Evolutionary conservation across 1,284 basidiomycete genomes (phyloP).

Genomic region (Apiotrichum akiyoshidainum): DNA sequence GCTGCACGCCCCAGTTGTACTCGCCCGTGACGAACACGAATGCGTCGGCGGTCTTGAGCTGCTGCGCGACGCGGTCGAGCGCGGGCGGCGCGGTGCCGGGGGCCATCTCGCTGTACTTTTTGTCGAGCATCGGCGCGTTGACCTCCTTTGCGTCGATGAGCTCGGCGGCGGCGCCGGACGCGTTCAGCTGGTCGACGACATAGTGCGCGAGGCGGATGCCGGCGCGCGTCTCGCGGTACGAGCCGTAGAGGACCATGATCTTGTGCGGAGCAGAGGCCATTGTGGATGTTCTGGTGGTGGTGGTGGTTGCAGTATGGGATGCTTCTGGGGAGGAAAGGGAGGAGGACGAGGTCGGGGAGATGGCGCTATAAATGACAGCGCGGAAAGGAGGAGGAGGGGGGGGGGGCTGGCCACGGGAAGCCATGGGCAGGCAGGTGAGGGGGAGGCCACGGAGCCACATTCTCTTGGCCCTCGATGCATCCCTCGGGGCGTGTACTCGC

Average conservation of each 20-base stretch:
- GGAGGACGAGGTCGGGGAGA: too few relatives aligned
- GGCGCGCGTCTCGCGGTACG: conserved; percentile 8
- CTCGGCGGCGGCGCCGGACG: conserved; percentile 1
- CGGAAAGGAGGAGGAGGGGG: too few relatives aligned
- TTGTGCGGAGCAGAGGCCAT: not conserved
- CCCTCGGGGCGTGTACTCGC: too few relatives aligned
- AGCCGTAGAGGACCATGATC: conserved; percentile 13
- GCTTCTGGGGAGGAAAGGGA: too few relatives aligned
- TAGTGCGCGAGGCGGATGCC: conserved; percentile 11
- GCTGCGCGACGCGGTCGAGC: conserved; percentile 4
- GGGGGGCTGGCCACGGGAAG: too few relatives aligned
- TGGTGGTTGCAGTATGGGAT: not conserved
- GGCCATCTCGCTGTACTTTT: conserved; percentile 10
- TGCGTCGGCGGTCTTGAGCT: conserved; percentile 9
- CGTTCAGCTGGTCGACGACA: not conserved
- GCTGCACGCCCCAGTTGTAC: conserved; percentile 16
- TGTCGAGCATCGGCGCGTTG: conserved; percentile 10
- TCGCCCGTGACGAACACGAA: conserved; percentile 14
- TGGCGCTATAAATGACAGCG: too few relatives aligned
- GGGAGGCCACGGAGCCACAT: too few relatives aligned
- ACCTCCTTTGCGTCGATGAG: conserved; percentile 11
- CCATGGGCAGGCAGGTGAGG: too few relatives aligned
- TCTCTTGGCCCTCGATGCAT: too few relatives aligned
- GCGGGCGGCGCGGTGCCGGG: not conserved
- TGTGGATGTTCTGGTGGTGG: not conserved